Evolutionary conservation across 257 asterid species (phyloP).

Genomic region (Nicotiana tabacum): DNA sequence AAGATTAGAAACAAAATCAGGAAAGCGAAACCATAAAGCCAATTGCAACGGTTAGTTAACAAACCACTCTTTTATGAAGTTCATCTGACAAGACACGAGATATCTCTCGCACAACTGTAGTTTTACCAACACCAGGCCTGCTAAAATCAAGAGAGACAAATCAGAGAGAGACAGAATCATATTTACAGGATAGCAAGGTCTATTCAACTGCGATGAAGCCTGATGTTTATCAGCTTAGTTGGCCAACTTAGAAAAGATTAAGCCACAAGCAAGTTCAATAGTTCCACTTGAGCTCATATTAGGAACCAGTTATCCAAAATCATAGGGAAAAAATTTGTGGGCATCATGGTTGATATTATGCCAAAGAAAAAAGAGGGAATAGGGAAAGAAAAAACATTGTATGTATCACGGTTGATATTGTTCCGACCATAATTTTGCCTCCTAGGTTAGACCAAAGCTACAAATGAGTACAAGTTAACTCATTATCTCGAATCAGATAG

Average conservation of each 20-base stretch:
- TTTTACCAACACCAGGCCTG: slow-evolving; percentile 89
- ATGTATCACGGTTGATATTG: not conserved
- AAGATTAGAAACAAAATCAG: not conserved
- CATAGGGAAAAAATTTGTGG: not conserved
- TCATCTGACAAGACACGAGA: slow-evolving; percentile 63
- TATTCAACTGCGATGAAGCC: not conserved
- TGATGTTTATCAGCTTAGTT: not conserved
- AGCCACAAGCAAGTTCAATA: not conserved
- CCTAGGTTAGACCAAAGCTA: not conserved
- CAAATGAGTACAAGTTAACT: not conserved
- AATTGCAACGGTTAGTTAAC: slow-evolving; percentile 19
- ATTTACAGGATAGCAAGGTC: not conserved
- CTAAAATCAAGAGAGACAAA: slow-evolving; percentile 7
- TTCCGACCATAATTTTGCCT: not conserved
- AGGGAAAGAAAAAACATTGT: not conserved
- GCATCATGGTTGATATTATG: not conserved
- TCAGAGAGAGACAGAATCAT: not conserved
- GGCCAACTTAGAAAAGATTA: not conserved
- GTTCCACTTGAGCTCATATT: not conserved
- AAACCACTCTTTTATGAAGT: slow-evolving; percentile 77
- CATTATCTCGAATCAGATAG: not conserved
- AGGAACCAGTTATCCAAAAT: not conserved
- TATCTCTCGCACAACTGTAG: slow-evolving; percentile 73
- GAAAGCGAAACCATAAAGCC: not conserved
- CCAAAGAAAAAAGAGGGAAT: not conserved